Conservation (phyloP, 2,329 filamentous ascomycete genomes). For the Metarhizium brunneum region DNA sequence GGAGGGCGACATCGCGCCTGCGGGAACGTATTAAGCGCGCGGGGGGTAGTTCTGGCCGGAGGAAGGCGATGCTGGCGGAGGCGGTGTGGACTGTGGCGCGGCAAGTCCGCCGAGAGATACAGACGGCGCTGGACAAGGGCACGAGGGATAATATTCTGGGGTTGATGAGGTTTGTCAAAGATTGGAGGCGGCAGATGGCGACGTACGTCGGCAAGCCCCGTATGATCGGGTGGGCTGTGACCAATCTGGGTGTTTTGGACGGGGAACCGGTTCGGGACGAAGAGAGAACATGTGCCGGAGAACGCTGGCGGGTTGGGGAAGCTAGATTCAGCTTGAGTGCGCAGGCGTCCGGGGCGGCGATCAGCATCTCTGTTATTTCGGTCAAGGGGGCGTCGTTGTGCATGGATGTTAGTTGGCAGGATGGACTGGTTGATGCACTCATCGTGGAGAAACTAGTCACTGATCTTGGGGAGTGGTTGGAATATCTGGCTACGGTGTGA, state of each 20-base stretch:
- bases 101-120: conserved; percentile 1
- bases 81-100: not conserved
- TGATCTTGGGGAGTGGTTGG: not conserved
- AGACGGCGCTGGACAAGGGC: conserved; percentile 11
- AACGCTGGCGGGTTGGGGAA: conserved; percentile 13
- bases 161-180: conserved; percentile 15
- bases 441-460: conserved; percentile 12
- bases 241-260: not conserved
- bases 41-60: not conserved
- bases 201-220: conserved; percentile 6
- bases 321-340: conserved; percentile 14
- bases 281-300: not conserved
- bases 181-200: conserved; percentile 13
- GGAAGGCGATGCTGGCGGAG: too few relatives aligned
- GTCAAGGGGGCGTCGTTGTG: conserved; percentile 14
- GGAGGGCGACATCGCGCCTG: too few relatives aligned
- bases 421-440: not conserved
- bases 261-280: not conserved
- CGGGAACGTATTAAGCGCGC: too few relatives aligned
- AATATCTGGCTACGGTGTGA: not conserved
- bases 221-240: not conserved
- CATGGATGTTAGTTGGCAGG: conserved; percentile 16
- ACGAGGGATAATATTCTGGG: conserved; percentile 15
- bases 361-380: conserved; percentile 13
- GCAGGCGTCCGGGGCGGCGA: conserved; percentile 11